Conservation (phyloP, 306 rosid genomes). For the Prosopis cineraria region DNA sequence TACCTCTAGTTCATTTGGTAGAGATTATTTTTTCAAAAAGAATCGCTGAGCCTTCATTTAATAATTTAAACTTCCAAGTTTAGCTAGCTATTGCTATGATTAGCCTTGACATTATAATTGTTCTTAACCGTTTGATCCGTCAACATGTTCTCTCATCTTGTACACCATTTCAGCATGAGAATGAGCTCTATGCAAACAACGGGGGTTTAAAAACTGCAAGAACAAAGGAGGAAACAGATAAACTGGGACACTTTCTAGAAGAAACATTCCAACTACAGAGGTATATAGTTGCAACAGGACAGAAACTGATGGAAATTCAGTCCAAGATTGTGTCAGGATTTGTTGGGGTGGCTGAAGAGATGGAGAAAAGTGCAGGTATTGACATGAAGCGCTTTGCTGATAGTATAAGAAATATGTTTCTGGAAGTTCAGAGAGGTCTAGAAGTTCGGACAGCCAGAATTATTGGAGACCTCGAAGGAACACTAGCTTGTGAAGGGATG, state of each 20-base stretch:
- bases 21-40: neutral
- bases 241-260: slow-evolving; percentile 70
- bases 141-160: slow-evolving; percentile 15
- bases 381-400: slow-evolving; percentile 79
- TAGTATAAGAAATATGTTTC: slow-evolving; percentile 63
- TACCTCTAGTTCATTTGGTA: slow-evolving; percentile 9
- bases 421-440: slow-evolving; percentile 91
- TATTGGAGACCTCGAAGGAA: slow-evolving; percentile 92
- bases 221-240: slow-evolving; percentile 66
- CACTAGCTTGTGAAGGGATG: slow-evolving; percentile 95
- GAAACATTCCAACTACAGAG: slow-evolving; percentile 94
- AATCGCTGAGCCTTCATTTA: neutral
- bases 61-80: neutral
- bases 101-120: neutral
- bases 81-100: neutral
- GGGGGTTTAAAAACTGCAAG: slow-evolving; percentile 57
- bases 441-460: slow-evolving; percentile 82
- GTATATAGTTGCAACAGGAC: slow-evolving; percentile 87
- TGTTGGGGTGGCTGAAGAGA: slow-evolving; percentile 65
- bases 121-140: neutral
- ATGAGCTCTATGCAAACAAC: slow-evolving; percentile 50
- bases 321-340: slow-evolving; percentile 66
- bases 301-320: slow-evolving; percentile 71
- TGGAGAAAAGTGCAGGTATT: slow-evolving; percentile 63
- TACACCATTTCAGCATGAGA: slow-evolving; percentile 65